Conservation (phyloP, 306 rosid genomes). For the peach (Prunus persica) region DNA sequence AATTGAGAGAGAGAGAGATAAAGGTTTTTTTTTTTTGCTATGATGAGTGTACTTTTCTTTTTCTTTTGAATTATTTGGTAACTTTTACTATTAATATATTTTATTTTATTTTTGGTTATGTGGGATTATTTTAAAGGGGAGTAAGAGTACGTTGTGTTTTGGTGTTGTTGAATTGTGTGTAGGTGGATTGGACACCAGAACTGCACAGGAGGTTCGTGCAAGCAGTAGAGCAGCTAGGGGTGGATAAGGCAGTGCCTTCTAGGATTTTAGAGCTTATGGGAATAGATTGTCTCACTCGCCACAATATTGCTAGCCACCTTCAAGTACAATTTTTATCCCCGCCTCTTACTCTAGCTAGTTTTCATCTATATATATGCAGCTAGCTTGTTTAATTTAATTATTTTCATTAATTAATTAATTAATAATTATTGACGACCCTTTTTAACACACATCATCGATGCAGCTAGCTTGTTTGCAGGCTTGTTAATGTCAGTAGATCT, state of each 20-base stretch:
- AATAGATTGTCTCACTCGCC: constrained; percentile 92
- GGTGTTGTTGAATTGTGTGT: constrained; percentile 27
- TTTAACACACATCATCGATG: no score
- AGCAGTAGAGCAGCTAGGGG: constrained; percentile 95
- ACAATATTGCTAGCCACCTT: constrained; percentile 96
- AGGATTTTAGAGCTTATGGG: constrained; percentile 96
- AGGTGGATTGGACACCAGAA: constrained; percentile 99
- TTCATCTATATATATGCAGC: no score
- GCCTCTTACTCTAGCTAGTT: neutral
- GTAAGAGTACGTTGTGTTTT: no score
- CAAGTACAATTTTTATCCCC: constrained; percentile 43
- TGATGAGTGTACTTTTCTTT: no score
- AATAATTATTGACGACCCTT: no score
- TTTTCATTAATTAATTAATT: no score
- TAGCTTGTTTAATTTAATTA: no score
- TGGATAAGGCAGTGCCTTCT: constrained; percentile 96
- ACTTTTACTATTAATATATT: neutral
- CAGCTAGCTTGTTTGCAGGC: neutral
- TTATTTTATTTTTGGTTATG: neutral
- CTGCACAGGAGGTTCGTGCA: constrained; percentile 84
- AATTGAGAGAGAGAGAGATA: neutral
- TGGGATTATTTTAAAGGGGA: neutral
- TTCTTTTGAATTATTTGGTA: neutral
- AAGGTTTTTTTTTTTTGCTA: neutral
- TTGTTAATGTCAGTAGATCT: neutral